Conservation (phyloP, 495 filamentous ascomycete genomes). For the Trichoderma gamsii region DNA sequence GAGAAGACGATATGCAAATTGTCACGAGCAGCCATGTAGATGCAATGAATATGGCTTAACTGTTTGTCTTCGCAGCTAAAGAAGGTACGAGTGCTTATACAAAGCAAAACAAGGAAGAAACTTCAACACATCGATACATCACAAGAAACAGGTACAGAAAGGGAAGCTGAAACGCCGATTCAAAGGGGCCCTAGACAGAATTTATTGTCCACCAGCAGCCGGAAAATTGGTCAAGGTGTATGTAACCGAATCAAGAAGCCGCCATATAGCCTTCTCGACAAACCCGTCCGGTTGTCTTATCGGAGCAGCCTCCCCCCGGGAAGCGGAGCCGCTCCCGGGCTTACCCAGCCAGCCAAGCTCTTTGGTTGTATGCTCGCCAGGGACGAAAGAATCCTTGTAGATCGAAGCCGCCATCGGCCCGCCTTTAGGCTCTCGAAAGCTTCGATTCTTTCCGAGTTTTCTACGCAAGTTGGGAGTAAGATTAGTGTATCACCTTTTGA, state of each 20-base stretch:
- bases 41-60: not conserved
- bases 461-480: not conserved
- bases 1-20: not conserved
- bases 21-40: not conserved
- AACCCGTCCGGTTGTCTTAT: not conserved
- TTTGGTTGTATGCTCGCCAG: not conserved
- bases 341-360: not conserved
- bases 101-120: not conserved
- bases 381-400: not conserved
- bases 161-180: not conserved
- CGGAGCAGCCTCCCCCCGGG: not conserved
- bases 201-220: not conserved
- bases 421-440: not conserved
- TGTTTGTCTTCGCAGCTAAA: not conserved
- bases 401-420: conserved; percentile 1
- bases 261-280: not conserved
- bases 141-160: not conserved
- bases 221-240: not conserved
- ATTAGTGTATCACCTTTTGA: too few species aligned
- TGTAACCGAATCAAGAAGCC: conserved; percentile 2
- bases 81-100: not conserved
- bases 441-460: not conserved
- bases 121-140: not conserved
- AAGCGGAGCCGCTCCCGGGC: conserved; percentile 1
- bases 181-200: too few species aligned